These are phyloP conservation scores for Talaromyces sp. DNA, from an alignment of 2,329 filamentous ascomycete genomes.

Conservation along the genomic window DNA sequence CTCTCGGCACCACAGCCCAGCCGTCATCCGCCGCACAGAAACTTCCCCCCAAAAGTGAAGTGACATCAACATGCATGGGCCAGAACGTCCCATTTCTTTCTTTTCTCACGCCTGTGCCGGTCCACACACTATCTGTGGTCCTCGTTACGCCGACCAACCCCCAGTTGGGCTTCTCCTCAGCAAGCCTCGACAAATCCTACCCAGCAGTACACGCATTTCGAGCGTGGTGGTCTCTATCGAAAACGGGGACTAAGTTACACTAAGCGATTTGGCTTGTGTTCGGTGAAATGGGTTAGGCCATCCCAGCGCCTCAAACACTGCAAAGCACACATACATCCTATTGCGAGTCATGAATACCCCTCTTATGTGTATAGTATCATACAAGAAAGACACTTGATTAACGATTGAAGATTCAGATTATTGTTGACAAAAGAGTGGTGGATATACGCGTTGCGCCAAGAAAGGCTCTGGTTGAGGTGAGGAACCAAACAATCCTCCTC, in stretches of 20 bases:
- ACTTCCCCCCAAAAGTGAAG: background rate
- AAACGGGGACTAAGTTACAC: background rate
- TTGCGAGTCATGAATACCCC: constrained; percentile 4
- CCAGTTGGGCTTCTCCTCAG: background rate
- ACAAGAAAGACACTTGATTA: background rate
- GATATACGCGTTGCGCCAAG: constrained; percentile 6
- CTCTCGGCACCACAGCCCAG: constrained; percentile 10
- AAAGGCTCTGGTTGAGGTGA: background rate
- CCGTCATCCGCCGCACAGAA: constrained; percentile 4
- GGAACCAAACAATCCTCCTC: background rate
- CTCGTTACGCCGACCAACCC: background rate
- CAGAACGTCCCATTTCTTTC: constrained; percentile 14
- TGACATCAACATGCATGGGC: constrained; percentile 19
- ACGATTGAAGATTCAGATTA: background rate
- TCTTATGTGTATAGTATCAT: background rate
- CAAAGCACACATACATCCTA: background rate
- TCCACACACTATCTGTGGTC: constrained; percentile 8
- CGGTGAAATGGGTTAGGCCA: background rate
- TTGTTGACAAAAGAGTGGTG: background rate
- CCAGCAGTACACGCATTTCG: background rate
- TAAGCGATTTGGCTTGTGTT: background rate
- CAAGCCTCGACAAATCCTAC: background rate
- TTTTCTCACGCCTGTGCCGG: background rate
- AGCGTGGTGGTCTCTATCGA: background rate
- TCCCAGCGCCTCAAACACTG: background rate